A percentile compares a stretch with the other conserved stretches of the same genome.
phyloP scores from a whole-genome alignment of 352 stramenopile genomes.

The Aphanomyces stellatus region DNA sequence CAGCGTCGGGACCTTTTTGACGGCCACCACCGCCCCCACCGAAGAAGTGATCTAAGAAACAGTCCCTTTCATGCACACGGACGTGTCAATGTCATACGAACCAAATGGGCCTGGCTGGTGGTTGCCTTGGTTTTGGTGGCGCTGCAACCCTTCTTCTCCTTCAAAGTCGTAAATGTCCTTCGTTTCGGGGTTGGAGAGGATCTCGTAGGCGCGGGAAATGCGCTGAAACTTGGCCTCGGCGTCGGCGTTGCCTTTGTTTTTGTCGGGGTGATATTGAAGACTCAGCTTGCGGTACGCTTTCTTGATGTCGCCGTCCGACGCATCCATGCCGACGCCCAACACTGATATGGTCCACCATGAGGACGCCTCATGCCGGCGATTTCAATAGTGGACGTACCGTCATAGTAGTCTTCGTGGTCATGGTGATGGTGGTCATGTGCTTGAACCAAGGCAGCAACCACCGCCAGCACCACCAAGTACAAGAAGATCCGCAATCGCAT shows the following conservation, averaged over 20 bases:
- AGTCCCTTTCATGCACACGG: background rate
- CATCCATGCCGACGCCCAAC: constrained; percentile 72
- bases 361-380: too few species aligned
- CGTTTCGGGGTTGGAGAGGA: constrained; percentile 86
- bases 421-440: constrained; percentile 41
- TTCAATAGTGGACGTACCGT: too few species aligned
- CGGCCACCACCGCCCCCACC: constrained; percentile 57
- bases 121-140: constrained; percentile 45
- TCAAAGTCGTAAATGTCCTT: constrained; percentile 89
- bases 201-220: constrained; percentile 85
- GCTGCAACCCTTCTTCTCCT: constrained; percentile 81
- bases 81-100: background rate
- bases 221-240: constrained; percentile 85
- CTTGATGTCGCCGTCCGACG: constrained; percentile 88
- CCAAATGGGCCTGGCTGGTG: constrained; percentile 53
- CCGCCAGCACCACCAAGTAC: constrained; percentile 9
- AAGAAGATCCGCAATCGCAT: background rate
- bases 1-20: constrained; percentile 59
- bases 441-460: background rate
- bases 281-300: constrained; percentile 92
- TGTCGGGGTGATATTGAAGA: constrained; percentile 95
- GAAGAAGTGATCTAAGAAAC: constrained; percentile 49
- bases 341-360: too few species aligned
- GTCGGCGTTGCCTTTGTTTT: constrained; percentile 73
- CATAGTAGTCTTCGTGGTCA: constrained; percentile 70